Conservation (phyloP, 1,284 basidiomycete species). For the Irpex sp. region DNA sequence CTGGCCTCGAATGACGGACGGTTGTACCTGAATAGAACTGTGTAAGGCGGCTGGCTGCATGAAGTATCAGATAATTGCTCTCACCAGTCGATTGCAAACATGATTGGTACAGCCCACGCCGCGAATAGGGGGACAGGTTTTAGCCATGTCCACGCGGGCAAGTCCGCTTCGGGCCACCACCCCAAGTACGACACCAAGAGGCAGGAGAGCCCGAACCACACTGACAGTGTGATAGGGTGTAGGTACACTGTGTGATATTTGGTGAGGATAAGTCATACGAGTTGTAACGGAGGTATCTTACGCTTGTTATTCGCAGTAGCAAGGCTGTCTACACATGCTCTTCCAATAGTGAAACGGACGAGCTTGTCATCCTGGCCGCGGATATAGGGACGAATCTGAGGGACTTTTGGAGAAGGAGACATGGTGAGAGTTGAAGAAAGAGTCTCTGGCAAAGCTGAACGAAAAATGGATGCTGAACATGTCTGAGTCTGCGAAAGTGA, state of each 20-base stretch:
- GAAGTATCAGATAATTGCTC: conserved; percentile 13
- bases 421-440: conserved; percentile 4
- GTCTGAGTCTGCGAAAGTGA: neutral
- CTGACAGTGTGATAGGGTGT: conserved; percentile 53
- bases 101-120: conserved; percentile 56
- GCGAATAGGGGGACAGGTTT: conserved; percentile 65
- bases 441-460: conserved; percentile 1
- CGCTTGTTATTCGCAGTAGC: conserved; percentile 66
- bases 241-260: conserved; percentile 43
- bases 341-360: conserved; percentile 64
- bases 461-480: neutral
- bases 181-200: conserved; percentile 54
- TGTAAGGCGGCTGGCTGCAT: neutral
- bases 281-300: conserved; percentile 26
- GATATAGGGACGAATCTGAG: conserved; percentile 53
- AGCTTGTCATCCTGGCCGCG: conserved; percentile 32
- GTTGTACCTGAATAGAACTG: conserved; percentile 49
- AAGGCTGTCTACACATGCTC: conserved; percentile 68
- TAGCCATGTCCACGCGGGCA: conserved; percentile 45
- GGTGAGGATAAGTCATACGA: neutral
- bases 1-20: conserved; percentile 63
- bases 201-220: conserved; percentile 60
- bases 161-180: conserved; percentile 56
- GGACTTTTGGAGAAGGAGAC: conserved; percentile 25
- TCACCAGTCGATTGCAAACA: conserved; percentile 72